phyloP scores from a whole-genome alignment of 2,329 filamentous ascomycete species.

The Rhynchosporium secalis region DNA sequence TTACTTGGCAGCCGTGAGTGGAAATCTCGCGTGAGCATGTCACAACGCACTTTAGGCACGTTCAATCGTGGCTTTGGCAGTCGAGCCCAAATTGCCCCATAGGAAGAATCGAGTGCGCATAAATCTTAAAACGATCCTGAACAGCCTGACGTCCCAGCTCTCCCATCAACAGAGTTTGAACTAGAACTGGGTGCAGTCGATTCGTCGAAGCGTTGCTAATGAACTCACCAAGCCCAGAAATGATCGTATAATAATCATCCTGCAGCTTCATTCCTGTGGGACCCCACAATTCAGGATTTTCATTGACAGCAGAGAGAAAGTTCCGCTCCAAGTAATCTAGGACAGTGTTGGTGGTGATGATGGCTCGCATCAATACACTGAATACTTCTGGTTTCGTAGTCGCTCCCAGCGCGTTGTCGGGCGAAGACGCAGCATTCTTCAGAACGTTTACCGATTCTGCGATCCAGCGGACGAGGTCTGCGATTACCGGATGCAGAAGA shows the following conservation, averaged over 20 bases:
- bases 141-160: not conserved
- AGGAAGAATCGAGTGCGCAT: not conserved
- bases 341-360: slow-evolving; percentile 39
- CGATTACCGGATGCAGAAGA: not conserved
- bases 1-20: not conserved
- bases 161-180: not conserved
- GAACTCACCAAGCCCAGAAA: not conserved
- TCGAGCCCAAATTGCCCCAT: not conserved
- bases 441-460: slow-evolving; percentile 25
- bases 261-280: not conserved
- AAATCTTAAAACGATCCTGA: not conserved
- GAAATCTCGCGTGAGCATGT: not conserved
- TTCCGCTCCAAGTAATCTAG: slow-evolving; percentile 11
- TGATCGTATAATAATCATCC: not conserved
- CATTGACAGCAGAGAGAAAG: not conserved
- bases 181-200: slow-evolving; percentile 3
- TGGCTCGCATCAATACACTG: slow-evolving; percentile 51
- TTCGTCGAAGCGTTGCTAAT: not conserved
- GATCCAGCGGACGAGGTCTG: slow-evolving; percentile 49
- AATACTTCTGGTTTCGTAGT: slow-evolving; percentile 68
- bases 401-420: slow-evolving; percentile 72
- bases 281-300: not conserved
- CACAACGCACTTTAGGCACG: not conserved
- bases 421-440: slow-evolving; percentile 37
- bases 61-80: not conserved